Evolutionary conservation across 1,284 basidiomycete species (phyloP).

Genomic region (Malassezia equina): DNA sequence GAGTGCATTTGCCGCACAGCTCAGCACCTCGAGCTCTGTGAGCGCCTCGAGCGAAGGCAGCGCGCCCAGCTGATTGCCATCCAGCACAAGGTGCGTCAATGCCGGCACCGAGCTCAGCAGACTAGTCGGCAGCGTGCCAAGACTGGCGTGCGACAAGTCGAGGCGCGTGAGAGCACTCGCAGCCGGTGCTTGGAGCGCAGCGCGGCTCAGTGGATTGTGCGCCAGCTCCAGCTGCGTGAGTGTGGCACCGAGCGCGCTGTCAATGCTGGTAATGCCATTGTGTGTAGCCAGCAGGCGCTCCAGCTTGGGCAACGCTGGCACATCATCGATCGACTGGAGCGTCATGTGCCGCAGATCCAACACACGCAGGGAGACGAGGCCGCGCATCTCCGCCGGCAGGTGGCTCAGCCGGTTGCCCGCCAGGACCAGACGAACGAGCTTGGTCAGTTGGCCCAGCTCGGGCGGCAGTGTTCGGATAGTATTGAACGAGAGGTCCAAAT

Average conservation of each 20-base stretch:
- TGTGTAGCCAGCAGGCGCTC: conserved; percentile 34
- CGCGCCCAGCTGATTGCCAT: conserved; percentile 62
- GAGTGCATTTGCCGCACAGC: conserved; percentile 82
- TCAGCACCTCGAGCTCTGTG: conserved; percentile 61
- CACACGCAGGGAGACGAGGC: conserved; percentile 29
- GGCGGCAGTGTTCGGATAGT: conserved; percentile 70
- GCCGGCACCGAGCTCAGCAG: conserved; percentile 34
- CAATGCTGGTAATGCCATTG: conserved; percentile 41
- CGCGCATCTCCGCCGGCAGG: conserved; percentile 32
- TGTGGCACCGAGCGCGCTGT: conserved; percentile 25
- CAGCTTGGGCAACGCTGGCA: conserved; percentile 34
- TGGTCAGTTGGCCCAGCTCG: conserved; percentile 61
- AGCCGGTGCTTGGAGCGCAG: conserved; percentile 35
- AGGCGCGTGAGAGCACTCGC: conserved; percentile 66
- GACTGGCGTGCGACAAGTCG: conserved; percentile 80
- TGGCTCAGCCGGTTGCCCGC: conserved; percentile 36
- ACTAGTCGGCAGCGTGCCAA: conserved; percentile 67
- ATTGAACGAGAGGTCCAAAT: conserved; percentile 94
- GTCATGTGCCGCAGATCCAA: conserved; percentile 41
- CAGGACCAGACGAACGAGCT: conserved; percentile 38
- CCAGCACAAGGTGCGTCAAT: conserved; percentile 35
- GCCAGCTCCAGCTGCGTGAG: conserved; percentile 32
- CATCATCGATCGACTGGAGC: conserved; percentile 32
- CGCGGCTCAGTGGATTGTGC: conserved; percentile 42
- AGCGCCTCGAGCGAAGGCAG: conserved; percentile 75